A percentile compares a stretch with the other conserved stretches of the same genome.
Evolutionary conservation across 2,329 filamentous ascomycete species (phyloP).

Genomic region (Colletotrichum chrysophilum): DNA sequence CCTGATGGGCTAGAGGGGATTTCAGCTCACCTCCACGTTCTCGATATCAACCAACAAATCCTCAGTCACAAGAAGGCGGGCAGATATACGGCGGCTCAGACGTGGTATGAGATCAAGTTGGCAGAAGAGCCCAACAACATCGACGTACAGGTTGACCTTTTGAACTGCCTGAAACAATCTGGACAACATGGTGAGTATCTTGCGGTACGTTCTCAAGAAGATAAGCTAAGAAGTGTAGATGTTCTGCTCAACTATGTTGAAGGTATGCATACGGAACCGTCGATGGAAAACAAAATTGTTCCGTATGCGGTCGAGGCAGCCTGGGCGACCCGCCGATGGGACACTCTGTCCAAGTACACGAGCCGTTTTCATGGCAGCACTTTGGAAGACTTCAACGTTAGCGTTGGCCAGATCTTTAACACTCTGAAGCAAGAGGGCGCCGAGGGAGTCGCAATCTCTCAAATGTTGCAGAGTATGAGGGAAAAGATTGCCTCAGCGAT

Average conservation of each 20-base stretch:
- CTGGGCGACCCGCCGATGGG: conserved; percentile 88
- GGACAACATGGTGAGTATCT: conserved; percentile 81
- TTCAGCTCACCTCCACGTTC: conserved; percentile 80
- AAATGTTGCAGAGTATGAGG: conserved; percentile 67
- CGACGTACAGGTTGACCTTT: conserved; percentile 80
- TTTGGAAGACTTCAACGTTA: conserved; percentile 79
- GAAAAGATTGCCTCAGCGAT: conserved; percentile 75
- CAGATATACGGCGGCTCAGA: conserved; percentile 92
- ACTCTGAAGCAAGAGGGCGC: conserved; percentile 59
- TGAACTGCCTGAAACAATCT: conserved; percentile 92
- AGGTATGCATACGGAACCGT: conserved; percentile 64
- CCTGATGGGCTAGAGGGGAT: conserved; percentile 96
- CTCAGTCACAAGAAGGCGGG: conserved; percentile 92
- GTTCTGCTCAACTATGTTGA: conserved; percentile 87
- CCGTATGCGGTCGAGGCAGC: conserved; percentile 90
- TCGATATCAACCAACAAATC: conserved; percentile 94
- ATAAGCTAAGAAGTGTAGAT: conserved; percentile 55
- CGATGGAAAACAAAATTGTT: conserved; percentile 67
- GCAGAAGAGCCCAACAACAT: conserved; percentile 78
- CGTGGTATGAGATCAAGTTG: conserved; percentile 94
- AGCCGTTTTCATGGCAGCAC: conserved; percentile 54
- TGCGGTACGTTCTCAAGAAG: not conserved
- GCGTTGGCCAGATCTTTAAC: conserved; percentile 68
- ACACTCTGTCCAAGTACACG: conserved; percentile 73
- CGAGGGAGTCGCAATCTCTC: conserved; percentile 56